Evolutionary conservation across 495 filamentous ascomycete genomes (phyloP).

Genomic region (Xanthoparmelia taractica): DNA sequence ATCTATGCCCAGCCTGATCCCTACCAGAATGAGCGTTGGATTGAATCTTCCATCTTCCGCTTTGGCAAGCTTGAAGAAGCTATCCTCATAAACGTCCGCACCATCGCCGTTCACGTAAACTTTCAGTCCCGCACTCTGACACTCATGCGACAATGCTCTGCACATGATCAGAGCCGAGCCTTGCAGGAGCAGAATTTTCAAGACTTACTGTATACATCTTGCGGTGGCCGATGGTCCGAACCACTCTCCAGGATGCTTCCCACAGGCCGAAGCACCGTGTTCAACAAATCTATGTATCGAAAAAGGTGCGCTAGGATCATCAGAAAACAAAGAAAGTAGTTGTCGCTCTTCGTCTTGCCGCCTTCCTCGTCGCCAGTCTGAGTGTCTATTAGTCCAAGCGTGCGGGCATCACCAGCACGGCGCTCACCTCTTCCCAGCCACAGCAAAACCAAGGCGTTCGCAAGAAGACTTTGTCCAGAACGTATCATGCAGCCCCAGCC

Average conservation of each 20-base stretch:
- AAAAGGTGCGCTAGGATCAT: conserved; percentile 77
- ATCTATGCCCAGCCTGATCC: conserved; percentile 84
- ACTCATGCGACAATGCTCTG: conserved; percentile 64
- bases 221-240: conserved; percentile 98
- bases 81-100: conserved; percentile 86
- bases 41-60: conserved; percentile 55
- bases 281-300: conserved; percentile 93
- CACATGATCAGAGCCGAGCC: conserved; percentile 25
- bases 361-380: conserved; percentile 74
- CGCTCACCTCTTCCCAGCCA: conserved; percentile 68
- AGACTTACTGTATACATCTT: conserved; percentile 82
- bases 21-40: conserved; percentile 83
- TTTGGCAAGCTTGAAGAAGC: conserved; percentile 65
- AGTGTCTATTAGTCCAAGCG: conserved; percentile 26
- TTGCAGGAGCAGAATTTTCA: neutral
- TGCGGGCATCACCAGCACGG: neutral
- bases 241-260: conserved; percentile 95
- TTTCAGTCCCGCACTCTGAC: conserved; percentile 49
- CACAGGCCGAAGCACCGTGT: conserved; percentile 79
- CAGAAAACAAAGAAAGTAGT: conserved; percentile 79
- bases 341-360: conserved; percentile 54
- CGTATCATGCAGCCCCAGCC: conserved; percentile 99
- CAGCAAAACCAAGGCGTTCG: conserved; percentile 68
- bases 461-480: conserved; percentile 87
- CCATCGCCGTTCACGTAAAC: conserved; percentile 89